Evolutionary conservation across 2,329 filamentous ascomycete genomes (phyloP), one percentile per base, ranked within the genome.

Genomic region (Trichoderma sp.): DNA sequence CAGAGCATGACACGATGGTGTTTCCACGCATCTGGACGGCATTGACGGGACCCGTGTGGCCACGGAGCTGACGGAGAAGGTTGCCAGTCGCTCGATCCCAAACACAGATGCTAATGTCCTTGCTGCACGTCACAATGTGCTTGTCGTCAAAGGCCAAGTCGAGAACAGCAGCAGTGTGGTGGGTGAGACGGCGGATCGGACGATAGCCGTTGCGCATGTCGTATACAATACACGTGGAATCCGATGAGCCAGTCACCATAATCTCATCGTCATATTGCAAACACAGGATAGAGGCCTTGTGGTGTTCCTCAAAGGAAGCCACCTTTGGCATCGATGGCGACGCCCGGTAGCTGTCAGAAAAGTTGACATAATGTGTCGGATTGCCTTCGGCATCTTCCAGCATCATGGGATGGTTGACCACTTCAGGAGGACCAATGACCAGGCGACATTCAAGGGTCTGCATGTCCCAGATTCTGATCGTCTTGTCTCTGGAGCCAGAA

Each of bases 91-190:
- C 81, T 54, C 95, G 92, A 75, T 97, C 92, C 94, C 94, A 98
- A 27, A 99, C 89, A 76, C 94, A 96, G 76, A 99, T 97, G 70
- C 87, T 94, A 48, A 90, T 89, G 79, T 99, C 95, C 80, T 99
- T 99, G 77, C 93, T 97, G 83, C 95, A 99, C 5, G 94, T 97
- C 60, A 98, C 91, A 74, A 99, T 97, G 79, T 97, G 91, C 73
- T 90, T 90, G 71, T 93, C 88, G 77, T 99, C 93, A 71, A 99
- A 94, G 71, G 93, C 94, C 10, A 99, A 89, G 76, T 99, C 95
- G 15, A 99, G 86, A 45, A 99, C 94, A 61, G 95, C 94, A 4
- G 93, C 93, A 6, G 87, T 88, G 80, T 99, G 95, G 70, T 90
- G 89, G 37, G 83, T 81, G 15, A 99, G 88, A 35, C 92, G 90